Base-by-base conservation (phyloP, 2,329 filamentous ascomycete genomes). In the Colletotrichum spinosum region DNA sequence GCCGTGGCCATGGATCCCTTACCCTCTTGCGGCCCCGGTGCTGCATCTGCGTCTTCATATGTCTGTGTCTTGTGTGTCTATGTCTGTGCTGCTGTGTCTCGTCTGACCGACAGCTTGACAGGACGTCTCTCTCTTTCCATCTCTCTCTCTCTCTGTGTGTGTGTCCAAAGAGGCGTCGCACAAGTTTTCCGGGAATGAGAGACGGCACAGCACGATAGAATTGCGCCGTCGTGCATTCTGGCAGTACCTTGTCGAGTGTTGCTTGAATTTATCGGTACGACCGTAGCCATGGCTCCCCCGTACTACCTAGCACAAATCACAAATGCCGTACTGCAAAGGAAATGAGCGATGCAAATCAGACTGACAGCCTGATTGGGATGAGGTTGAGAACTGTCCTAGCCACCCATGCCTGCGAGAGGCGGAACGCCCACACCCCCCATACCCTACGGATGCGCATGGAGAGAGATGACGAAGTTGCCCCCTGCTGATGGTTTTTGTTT, bases 1-100 rank as follows among this genome's bases (percentile, higher is more conserved):
- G 48, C 48, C 62, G 46, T 56, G 46, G 42, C 17, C 58, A 57
- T 62, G 52, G 58, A 57, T 62, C 58, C 62, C 58, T 38, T 62
- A 39, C 37, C 62, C 15, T 46, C 39, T 33, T 33, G 35, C 46
- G n/a, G 25, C 46, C 55, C 37, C 55, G 37, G 46, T 50, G 54
- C 44, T 49, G 38, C 17, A 38, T 44, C 25, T 46, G 42, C 38
- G 41, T 55, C 33, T 55, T 25, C 17, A 38, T 44, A 13, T 46
- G 42, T 46, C 33, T 55, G 13, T 55, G 44, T 33, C 8, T 17
- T 49, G 35, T 49, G 35, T 33, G 54, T 41, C 44, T 45, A 12
- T 45, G 52, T 55, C 41, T 55, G 12, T 37, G n/a, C 11, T 33
- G 25, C 33, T 34, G 46, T 49, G 15, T 49, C 37, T 38, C 35